Conservation (phyloP, 2,329 filamentous ascomycete species). For the Grosmannia clavigera region DNA sequence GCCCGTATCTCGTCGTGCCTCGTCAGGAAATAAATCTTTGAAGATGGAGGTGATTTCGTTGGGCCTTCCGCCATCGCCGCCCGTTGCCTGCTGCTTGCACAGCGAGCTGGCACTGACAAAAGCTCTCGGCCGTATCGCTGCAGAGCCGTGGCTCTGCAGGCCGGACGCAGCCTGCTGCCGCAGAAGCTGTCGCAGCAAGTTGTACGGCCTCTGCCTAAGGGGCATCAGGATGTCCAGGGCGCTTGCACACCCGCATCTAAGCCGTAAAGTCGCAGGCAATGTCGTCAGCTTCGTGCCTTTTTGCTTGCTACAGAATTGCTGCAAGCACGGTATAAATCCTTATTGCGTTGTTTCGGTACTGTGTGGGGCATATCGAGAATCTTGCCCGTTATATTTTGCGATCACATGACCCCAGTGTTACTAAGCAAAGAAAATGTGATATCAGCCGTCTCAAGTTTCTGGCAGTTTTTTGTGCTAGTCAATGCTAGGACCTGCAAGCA, state of each 20-base stretch:
- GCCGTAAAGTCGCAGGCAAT: not conserved
- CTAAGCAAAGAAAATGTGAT: too few species aligned
- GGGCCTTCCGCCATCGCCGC: too few species aligned
- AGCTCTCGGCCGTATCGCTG: not conserved
- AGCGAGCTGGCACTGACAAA: not conserved
- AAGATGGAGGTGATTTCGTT: constrained; percentile 6
- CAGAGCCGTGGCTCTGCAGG: not conserved
- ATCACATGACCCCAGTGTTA: too few species aligned
- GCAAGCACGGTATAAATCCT: too few species aligned
- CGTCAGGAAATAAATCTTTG: constrained; percentile 10
- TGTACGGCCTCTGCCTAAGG: not conserved
- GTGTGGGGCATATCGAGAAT: too few species aligned
- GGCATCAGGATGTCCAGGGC: not conserved
- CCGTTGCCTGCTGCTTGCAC: not conserved
- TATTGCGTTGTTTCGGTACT: too few species aligned
- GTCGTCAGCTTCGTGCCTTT: not conserved
- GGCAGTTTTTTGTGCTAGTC: too few species aligned
- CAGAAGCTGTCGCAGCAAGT: not conserved
- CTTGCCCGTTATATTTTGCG: too few species aligned
- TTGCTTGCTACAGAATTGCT: not conserved
- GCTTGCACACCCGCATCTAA: not conserved
- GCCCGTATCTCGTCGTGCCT: constrained; percentile 4
- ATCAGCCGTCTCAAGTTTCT: too few species aligned
- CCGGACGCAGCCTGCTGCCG: not conserved
- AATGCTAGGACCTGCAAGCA: too few species aligned